Conservation (phyloP, 2,329 filamentous ascomycete species). For the Colletotrichum sp. region DNA sequence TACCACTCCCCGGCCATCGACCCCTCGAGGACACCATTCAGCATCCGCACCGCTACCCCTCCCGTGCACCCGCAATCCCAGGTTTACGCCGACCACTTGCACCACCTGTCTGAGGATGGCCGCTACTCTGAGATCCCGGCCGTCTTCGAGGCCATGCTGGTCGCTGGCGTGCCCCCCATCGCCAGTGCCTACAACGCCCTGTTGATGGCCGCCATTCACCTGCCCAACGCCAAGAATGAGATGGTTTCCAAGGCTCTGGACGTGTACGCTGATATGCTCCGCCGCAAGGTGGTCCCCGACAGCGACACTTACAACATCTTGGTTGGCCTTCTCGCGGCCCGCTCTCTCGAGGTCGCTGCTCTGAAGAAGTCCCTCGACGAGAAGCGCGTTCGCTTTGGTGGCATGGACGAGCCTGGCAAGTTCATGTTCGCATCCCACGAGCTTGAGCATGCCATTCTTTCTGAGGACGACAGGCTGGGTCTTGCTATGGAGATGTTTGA, state of each 20-base stretch:
- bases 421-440: slow-evolving; percentile 91
- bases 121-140: slow-evolving; percentile 88
- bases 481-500: slow-evolving; percentile 88
- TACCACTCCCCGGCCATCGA: slow-evolving; percentile 48
- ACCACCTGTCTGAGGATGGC: slow-evolving; percentile 71
- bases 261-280: slow-evolving; percentile 96
- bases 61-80: slow-evolving; percentile 68
- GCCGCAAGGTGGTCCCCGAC: slow-evolving; percentile 81
- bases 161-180: slow-evolving; percentile 80
- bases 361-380: slow-evolving; percentile 78
- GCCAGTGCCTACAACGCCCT: slow-evolving; percentile 92
- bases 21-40: slow-evolving; percentile 46
- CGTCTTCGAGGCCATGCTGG: slow-evolving; percentile 89
- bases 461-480: slow-evolving; percentile 85
- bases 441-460: slow-evolving; percentile 83
- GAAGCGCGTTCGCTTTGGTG: slow-evolving; percentile 83
- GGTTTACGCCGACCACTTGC: slow-evolving; percentile 79
- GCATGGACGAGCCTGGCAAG: slow-evolving; percentile 81
- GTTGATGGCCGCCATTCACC: slow-evolving; percentile 80
- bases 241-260: slow-evolving; percentile 90
- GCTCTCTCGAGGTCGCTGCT: slow-evolving; percentile 78
- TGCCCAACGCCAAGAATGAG: slow-evolving; percentile 80
- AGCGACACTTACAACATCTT: slow-evolving; percentile 87
- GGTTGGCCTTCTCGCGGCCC: slow-evolving; percentile 79
- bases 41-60: slow-evolving; percentile 64